Conservation (phyloP, 371 early-diverging fungal species). For the Lichtheimia corymbifera region DNA sequence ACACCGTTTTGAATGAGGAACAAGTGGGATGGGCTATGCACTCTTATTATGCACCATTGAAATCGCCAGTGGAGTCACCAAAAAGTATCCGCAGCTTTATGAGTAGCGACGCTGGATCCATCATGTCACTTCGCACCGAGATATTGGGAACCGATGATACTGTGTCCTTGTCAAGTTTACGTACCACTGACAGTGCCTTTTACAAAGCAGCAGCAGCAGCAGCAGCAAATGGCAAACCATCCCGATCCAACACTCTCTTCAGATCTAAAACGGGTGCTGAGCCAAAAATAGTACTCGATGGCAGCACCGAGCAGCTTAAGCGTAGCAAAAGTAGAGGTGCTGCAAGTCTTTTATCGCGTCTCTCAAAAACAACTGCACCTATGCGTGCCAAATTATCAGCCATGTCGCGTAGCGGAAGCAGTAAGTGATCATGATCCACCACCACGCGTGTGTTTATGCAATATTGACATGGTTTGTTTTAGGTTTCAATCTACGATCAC, state of each 20-base stretch:
- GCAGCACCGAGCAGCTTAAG: slow-evolving; percentile 8
- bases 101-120: slow-evolving; percentile 23
- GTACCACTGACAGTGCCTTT: slow-evolving; percentile 19
- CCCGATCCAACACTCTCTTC: slow-evolving; percentile 21
- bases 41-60: slow-evolving; percentile 28
- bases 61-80: slow-evolving; percentile 18
- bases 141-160: slow-evolving; percentile 18
- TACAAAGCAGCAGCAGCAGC: slow-evolving; percentile 12
- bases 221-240: slow-evolving; percentile 6
- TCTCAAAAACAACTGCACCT: slow-evolving; percentile 49
- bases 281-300: slow-evolving; percentile 39
- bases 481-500: slow-evolving; percentile 8
- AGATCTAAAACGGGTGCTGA: slow-evolving; percentile 26
- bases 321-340: slow-evolving; percentile 20
- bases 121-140: slow-evolving; percentile 29
- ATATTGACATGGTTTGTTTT: background rate
- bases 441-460: background rate
- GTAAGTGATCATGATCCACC: background rate
- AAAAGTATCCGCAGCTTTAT: slow-evolving; percentile 21
- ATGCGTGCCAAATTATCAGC: slow-evolving; percentile 48
- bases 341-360: slow-evolving; percentile 32
- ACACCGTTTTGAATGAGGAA: slow-evolving; percentile 3
- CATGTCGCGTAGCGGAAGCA: slow-evolving; percentile 38
- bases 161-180: slow-evolving; percentile 15
- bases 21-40: slow-evolving; percentile 19